phyloP scores from a whole-genome alignment of 2,329 filamentous ascomycete genomes.

The Penicillium sp. region DNA sequence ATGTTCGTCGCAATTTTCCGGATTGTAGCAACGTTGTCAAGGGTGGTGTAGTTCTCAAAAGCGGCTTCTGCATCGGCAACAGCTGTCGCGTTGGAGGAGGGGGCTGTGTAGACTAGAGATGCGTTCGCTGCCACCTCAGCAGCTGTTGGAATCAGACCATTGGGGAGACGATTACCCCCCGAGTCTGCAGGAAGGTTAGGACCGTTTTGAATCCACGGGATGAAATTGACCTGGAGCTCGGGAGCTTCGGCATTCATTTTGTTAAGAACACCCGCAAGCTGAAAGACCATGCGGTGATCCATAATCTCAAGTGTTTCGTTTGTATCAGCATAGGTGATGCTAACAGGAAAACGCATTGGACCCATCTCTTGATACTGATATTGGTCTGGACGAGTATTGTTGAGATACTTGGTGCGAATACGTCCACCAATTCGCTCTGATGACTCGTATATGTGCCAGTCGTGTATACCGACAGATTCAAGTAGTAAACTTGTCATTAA shows the following conservation, averaged over 20 bases:
- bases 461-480: constrained; percentile 46
- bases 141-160: constrained; percentile 55
- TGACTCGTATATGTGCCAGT: constrained; percentile 49
- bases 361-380: constrained; percentile 47
- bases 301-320: constrained; percentile 46
- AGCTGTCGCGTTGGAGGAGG: constrained; percentile 36
- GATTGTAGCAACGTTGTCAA: constrained; percentile 25
- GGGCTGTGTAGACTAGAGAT: constrained; percentile 37
- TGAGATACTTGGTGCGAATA: constrained; percentile 47
- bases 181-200: constrained; percentile 57
- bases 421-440: constrained; percentile 45
- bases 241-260: constrained; percentile 38
- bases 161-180: constrained; percentile 48
- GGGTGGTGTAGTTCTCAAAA: constrained; percentile 36
- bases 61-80: constrained; percentile 41
- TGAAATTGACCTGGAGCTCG: constrained; percentile 43
- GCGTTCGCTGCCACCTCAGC: constrained; percentile 50
- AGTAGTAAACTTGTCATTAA: constrained; percentile 44
- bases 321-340: constrained; percentile 41
- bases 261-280: constrained; percentile 45
- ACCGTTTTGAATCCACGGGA: constrained; percentile 43
- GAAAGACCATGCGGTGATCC: constrained; percentile 47
- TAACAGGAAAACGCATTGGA: constrained; percentile 47
- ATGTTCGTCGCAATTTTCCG: constrained; percentile 32
- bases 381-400: constrained; percentile 36